Evolutionary conservation across 768 basidiomycete genomes (phyloP), one percentile per base, ranked within the genome.

Genomic region (Collybiopsis luxurians): DNA sequence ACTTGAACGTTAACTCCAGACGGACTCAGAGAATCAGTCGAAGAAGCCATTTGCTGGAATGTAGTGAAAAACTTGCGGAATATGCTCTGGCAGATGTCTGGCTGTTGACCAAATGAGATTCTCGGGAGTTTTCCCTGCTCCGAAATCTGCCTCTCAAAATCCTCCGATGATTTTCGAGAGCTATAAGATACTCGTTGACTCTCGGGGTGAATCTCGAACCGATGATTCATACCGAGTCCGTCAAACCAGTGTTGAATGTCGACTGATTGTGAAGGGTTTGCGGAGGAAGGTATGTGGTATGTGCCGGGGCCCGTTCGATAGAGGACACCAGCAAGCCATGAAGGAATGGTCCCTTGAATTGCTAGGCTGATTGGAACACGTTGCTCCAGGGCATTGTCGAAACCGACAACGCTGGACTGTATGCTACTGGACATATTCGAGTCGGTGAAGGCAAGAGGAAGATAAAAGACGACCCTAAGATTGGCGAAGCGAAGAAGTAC

Each of bases 181-280:
- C 66, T 67, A 60, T 76, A 76, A 24, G 66, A 53, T 28, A 75
- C 71, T 1, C 40, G 13, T 21, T 62, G 4, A 10, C 63, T 64
- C 17, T 54, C 63, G 0, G 66, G 61, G 26, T 63, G 59, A 62
- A 76, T 73, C 55, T 74, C 69, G 62, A 76, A 76, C 46, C 71
- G 69, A 57, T 76, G 74, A 60, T 69, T 69, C 59, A 72, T 67
- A 17, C 70, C 67, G 46, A 77, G 69, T 26, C 75, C 75, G 53
- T 76, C 75, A 53, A 76, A 76, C 75, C 74, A 73, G 48, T 75
- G 75, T 45, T 68, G 61, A 5, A 70, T 43, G n/a, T 73, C 65
- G 21, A 66, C 59, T 4, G 31, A 24, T 2, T 64, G 67, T 10
- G 9, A n/a, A 42, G 40, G 40, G n/a, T 42, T 9, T 17, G n/a